phyloP scores from a whole-genome alignment of 305 asterid genomes.

The Salvia sclarea region DNA sequence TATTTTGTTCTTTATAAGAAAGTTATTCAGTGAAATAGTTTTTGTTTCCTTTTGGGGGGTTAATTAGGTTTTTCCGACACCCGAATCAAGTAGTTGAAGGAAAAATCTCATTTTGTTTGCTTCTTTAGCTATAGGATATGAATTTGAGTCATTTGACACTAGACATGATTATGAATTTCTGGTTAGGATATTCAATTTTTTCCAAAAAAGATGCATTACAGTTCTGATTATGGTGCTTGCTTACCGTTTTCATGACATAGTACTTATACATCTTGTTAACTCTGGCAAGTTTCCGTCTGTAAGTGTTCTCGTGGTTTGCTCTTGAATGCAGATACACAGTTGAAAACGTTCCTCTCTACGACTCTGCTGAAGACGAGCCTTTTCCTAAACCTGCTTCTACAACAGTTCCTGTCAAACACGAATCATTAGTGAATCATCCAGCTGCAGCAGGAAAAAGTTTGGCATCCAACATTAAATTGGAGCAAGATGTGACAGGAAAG shows the following conservation, averaged over 20 bases:
- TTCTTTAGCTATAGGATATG: neutral
- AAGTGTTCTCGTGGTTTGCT: slow-evolving; percentile 19
- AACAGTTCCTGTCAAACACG: slow-evolving; percentile 38
- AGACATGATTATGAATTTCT: neutral
- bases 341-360: slow-evolving; percentile 86
- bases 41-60: neutral
- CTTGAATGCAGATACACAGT: slow-evolving; percentile 66
- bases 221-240: neutral
- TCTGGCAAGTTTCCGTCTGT: neutral
- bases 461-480: slow-evolving; percentile 39
- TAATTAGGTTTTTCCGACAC: neutral
- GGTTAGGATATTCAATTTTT: neutral
- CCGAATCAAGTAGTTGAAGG: neutral
- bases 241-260: neutral
- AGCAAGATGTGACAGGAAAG: slow-evolving; percentile 36
- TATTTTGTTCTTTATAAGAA: neutral
- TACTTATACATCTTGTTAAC: neutral
- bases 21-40: neutral
- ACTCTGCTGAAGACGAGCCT: slow-evolving; percentile 93
- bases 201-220: neutral
- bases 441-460: slow-evolving; percentile 31
- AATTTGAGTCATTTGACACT: neutral
- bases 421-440: slow-evolving; percentile 35
- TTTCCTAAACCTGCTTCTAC: slow-evolving; percentile 40
- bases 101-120: neutral